These are phyloP conservation scores for Podospora anserina DNA, from an alignment of 495 filamentous ascomycete species.

Conservation along the genomic window DNA sequence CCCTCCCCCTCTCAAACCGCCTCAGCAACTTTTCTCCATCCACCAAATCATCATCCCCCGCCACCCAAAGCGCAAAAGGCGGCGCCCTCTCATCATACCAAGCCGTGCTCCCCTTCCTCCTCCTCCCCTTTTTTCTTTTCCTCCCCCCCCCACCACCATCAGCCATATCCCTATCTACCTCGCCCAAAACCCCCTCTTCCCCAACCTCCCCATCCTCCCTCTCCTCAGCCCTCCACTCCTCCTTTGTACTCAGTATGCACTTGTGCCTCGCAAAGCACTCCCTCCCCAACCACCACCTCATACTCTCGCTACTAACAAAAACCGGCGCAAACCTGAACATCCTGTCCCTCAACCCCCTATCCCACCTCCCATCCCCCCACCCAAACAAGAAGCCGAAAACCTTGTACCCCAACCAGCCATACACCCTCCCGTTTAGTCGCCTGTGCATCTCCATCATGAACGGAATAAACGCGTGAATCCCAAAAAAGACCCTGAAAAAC, in stretches of 20 bases:
- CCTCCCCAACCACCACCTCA: conserved; percentile 93
- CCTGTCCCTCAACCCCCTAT: conserved; percentile 70
- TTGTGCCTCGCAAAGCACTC: conserved; percentile 89
- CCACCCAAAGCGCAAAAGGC: conserved; percentile 87
- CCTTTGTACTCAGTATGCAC: conserved; percentile 79
- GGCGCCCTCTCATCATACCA: conserved; percentile 83
- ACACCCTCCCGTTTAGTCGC: conserved; percentile 60
- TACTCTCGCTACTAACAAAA: conserved; percentile 84
- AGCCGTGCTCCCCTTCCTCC: conserved; percentile 49
- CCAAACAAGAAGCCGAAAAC: conserved; percentile 89
- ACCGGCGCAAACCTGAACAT: conserved; percentile 92
- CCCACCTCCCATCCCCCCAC: conserved; percentile 87
- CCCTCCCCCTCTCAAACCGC: conserved; percentile 71
- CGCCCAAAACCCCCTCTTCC: conserved; percentile 6
- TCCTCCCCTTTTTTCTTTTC: conserved; percentile 20
- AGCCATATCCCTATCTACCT: conserved; percentile 20
- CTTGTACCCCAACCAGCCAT: conserved; percentile 82
- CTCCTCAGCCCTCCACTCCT: conserved; percentile 63
- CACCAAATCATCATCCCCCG: conserved; percentile 76
- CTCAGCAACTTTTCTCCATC: conserved; percentile 73
- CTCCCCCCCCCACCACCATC: not conserved
- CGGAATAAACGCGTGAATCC: conserved; percentile 93
- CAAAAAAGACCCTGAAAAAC: conserved; percentile 80
- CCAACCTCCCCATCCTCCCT: conserved; percentile 49
- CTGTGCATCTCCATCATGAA: conserved; percentile 86